Evolutionary conservation across 164 flowering plant genomes (phyloP), one percentile per base, ranked within the genome.

Genomic region (Vitis rupestris): DNA sequence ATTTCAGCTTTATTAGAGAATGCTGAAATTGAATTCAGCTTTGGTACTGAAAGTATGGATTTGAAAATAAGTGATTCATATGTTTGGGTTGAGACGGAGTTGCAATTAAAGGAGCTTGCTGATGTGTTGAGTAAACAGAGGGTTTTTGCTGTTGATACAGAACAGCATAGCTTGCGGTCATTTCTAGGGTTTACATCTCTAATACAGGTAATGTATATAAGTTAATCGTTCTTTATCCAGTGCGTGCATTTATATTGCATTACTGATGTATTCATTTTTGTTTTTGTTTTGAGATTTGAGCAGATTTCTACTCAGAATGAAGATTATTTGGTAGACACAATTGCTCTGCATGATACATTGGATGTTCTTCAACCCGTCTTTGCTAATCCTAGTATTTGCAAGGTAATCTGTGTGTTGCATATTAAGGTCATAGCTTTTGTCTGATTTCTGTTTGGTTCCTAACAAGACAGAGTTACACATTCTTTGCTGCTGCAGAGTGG

Each of bases 171-270:
- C 69, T 64, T 92, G 63, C 82, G 91, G 14, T 92, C 98, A 0
- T 94, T 90, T 72, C 78, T 89, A 49, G 98, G 99, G 53, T 94
- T 94, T 73, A 92, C 94, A 0, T 93, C 98, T 72, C 78, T 94
- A 30, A 61, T 94, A 67, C 99, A 94, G 94, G 99, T 92, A 9
- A 50, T 7, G 6, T 12, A 11, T 19, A 15, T 5, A 12, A 1
- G 9, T 0, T 14, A 3, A 17, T 48, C 16, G 47, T 64, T 3
- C 27, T 17, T 3, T 48, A 3, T 23, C 11, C 12, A 27, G 44
- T 15, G 0, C 44, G 27, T 60, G 44, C n/a, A 9, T 9, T 57
- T 50, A 13, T 16, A 37, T 44, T 56, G 27, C 9, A 19, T 44
- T 31, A 37, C 4, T 62, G 50, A 16, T 16, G 9, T 19, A 55